These are phyloP conservation scores for Mariannaea elegans DNA, from an alignment of 2,329 filamentous ascomycete species.

Conservation along the genomic window DNA sequence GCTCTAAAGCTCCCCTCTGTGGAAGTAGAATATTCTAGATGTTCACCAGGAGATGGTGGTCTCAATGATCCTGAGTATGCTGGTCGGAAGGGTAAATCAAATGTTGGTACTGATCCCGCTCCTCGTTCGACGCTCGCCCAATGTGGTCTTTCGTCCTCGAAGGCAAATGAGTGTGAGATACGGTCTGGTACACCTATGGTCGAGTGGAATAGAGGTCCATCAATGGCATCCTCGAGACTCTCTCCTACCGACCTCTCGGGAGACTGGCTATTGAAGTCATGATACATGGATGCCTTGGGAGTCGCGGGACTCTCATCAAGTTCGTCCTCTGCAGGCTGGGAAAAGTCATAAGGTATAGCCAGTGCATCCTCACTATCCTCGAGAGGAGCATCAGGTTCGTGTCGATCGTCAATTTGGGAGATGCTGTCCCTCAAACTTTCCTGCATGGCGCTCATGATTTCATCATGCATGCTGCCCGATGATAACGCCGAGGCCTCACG, in stretches of 20 bases:
- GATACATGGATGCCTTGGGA: constrained; percentile 61
- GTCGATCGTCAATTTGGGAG: constrained; percentile 28
- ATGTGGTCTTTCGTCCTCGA: constrained; percentile 29
- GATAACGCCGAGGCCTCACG: constrained; percentile 43
- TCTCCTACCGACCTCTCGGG: constrained; percentile 40
- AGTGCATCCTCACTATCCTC: constrained; percentile 65
- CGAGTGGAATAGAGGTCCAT: constrained; percentile 45
- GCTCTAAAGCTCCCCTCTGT: constrained; percentile 25
- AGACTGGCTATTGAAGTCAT: constrained; percentile 43
- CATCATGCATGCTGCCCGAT: constrained; percentile 38
- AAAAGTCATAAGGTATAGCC: constrained; percentile 64
- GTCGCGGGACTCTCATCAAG: constrained; percentile 56
- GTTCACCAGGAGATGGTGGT: constrained; percentile 16
- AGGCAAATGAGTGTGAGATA: constrained; percentile 27
- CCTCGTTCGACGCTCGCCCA: constrained; percentile 35
- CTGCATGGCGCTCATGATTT: constrained; percentile 37
- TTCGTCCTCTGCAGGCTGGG: constrained; percentile 47
- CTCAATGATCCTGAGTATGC: constrained; percentile 8
- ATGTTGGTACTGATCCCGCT: constrained; percentile 27
- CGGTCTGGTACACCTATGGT: constrained; percentile 26
- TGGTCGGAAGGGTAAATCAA: constrained; percentile 35
- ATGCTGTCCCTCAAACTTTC: constrained; percentile 38
- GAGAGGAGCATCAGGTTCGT: constrained; percentile 41
- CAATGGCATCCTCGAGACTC: constrained; percentile 26
- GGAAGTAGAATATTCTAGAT: constrained; percentile 23